Percentiles rank a stretch among this genome's conserved stretches.
Conservation (phyloP, 2,329 filamentous ascomycete species). For the Corinectria fuckeliana region DNA sequence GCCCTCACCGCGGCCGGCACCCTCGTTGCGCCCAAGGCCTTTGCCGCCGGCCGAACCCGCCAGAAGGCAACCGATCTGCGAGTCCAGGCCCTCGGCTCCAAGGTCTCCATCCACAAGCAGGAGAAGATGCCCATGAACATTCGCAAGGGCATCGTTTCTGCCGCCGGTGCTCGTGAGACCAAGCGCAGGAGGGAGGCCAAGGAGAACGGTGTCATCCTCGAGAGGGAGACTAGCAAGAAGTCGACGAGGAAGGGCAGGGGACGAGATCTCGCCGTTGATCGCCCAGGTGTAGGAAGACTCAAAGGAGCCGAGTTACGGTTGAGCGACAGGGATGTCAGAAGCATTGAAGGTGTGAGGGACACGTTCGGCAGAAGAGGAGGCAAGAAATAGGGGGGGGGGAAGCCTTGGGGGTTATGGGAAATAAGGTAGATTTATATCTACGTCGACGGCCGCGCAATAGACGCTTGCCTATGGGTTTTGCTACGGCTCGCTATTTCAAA, state of each 20-base stretch:
- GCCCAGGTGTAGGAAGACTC: conserved; percentile 81
- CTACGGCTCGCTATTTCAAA: too few species aligned
- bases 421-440: not conserved
- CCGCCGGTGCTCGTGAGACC: conserved; percentile 69
- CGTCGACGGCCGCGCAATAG: too few species aligned
- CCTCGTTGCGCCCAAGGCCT: conserved; percentile 49
- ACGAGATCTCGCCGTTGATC: conserved; percentile 69
- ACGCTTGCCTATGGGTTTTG: too few species aligned
- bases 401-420: not conserved
- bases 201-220: conserved; percentile 90
- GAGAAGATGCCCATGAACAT: conserved; percentile 89
- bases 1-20: conserved; percentile 53
- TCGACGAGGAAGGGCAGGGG: conserved; percentile 51
- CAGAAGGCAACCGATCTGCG: conserved; percentile 85
- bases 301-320: conserved; percentile 79
- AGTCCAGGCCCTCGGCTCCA: conserved; percentile 81
- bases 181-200: conserved; percentile 78
- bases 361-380: conserved; percentile 49
- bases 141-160: conserved; percentile 81
- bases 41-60: conserved; percentile 71
- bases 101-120: conserved; percentile 75
- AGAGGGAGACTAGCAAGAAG: conserved; percentile 57
- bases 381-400: conserved; percentile 30
- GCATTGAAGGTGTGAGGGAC: conserved; percentile 66
- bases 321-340: conserved; percentile 76